Percentiles rank a stretch among this genome's conserved stretches.
These are phyloP conservation scores for Mycena citricolor DNA, from an alignment of 1,284 basidiomycete species.

Conservation along the genomic window DNA sequence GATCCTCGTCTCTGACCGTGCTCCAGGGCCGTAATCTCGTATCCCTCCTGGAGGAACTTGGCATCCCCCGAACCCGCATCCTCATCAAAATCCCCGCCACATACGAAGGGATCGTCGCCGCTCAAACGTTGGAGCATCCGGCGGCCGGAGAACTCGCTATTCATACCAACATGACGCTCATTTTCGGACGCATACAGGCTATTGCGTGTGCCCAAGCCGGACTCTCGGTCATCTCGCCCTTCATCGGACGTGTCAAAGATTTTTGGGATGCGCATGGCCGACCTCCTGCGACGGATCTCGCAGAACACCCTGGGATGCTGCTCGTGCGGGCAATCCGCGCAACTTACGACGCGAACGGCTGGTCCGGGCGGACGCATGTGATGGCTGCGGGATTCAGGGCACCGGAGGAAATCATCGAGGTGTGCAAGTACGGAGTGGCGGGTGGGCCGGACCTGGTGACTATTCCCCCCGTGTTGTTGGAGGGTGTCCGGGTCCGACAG, in stretches of 20 bases:
- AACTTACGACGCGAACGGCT: slow-evolving; percentile 26
- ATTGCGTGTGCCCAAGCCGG: slow-evolving; percentile 38
- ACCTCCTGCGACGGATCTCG: slow-evolving; percentile 19
- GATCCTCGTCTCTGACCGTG: background rate
- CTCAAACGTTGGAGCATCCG: slow-evolving; percentile 28
- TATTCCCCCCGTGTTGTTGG: slow-evolving; percentile 32
- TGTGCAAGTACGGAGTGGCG: slow-evolving; percentile 26
- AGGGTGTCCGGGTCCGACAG: slow-evolving; percentile 23
- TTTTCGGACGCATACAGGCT: slow-evolving; percentile 35
- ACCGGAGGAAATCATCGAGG: slow-evolving; percentile 32
- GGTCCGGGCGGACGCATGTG: slow-evolving; percentile 29
- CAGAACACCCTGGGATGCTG: slow-evolving; percentile 32
- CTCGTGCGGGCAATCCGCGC: slow-evolving; percentile 31
- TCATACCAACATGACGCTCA: slow-evolving; percentile 35
- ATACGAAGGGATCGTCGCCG: slow-evolving; percentile 33
- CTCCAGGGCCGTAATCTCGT: slow-evolving; percentile 27
- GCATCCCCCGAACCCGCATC: slow-evolving; percentile 30
- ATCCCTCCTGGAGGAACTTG: slow-evolving; percentile 29
- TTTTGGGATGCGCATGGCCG: slow-evolving; percentile 31
- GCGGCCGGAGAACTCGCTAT: slow-evolving; percentile 23
- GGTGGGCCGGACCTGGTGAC: slow-evolving; percentile 33
- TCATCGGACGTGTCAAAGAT: slow-evolving; percentile 37
- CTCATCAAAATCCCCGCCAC: slow-evolving; percentile 38
- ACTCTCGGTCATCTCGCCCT: slow-evolving; percentile 34
- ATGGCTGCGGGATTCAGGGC: slow-evolving; percentile 36